Evolutionary conservation across 306 rosid species (phyloP), one percentile per base, ranked within the genome.

Genomic region (Prunus padus): DNA sequence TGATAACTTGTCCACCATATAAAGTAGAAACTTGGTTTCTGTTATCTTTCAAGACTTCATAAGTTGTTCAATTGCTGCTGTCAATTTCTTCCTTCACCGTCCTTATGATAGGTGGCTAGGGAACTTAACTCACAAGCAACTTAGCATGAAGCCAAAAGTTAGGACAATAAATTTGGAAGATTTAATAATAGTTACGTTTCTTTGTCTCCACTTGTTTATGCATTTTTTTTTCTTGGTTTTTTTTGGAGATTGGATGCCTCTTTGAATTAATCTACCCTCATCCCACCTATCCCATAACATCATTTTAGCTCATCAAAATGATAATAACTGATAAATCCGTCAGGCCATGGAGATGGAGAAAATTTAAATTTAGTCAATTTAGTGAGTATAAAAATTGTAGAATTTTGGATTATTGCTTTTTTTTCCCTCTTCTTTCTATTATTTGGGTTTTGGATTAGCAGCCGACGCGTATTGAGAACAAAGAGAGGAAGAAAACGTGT

Each of bases 111-210:
- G 23, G 42, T 20, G 54, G 52, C 33, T 25, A 13, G 37, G 75
- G n/a, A 33, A 61, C 66, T 14, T 65, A 44, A 40, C 59, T 66
- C 8, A 50, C 33, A 62, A 63, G 42, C 45, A 52, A 64, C 11
- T 68, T 76, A 23, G n/a, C 7, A 47, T 73, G 69, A 76, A 64
- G 19, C 13, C 25, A 82, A 77, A 28, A 76, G 47, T 76, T 68
- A 37, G 81, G 85, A 61, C 81, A 37, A 44, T 42, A 77, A 60
- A 14, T 33, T 77, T 79, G 73, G 83, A 74, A 75, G 8, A 73
- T 59, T 59, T 44, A 26, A 18, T 16, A 49, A 3, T 2, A 8
- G 2, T 44, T 20, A 55, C 11, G 11, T 55, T 8, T 20, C 11
- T 0, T 55, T 55, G 61, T n/a, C 12, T 8, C 14, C 61, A 20